Evolutionary conservation across 1,139 yeast species (phyloP).

Genomic region (Blastobotrys persicus): DNA sequence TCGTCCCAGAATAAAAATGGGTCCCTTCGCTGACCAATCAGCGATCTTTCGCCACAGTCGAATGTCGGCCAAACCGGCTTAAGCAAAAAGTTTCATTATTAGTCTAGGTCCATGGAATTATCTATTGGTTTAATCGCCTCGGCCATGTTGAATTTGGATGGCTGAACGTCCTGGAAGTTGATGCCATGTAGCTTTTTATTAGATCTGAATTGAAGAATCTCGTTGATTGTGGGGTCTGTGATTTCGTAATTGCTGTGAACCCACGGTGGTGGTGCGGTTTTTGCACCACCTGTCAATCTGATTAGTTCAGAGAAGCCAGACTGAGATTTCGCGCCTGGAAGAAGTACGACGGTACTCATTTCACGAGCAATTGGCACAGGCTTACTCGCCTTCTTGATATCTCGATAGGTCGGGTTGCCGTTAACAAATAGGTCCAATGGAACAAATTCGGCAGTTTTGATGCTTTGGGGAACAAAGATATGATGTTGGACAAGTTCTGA

Average conservation of each 20-base stretch:
- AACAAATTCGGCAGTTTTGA: slow-evolving; percentile 66
- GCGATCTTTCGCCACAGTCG: too few relatives aligned
- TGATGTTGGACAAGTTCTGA: slow-evolving; percentile 80
- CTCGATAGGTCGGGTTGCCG: slow-evolving; percentile 19
- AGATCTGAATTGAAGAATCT: slow-evolving; percentile 28
- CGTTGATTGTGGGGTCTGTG: slow-evolving; percentile 30
- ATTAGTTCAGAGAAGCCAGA: slow-evolving; percentile 58
- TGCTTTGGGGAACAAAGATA: slow-evolving; percentile 71
- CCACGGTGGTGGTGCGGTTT: slow-evolving; percentile 73
- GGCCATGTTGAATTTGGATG: slow-evolving; percentile 25
- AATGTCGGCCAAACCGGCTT: too few relatives aligned
- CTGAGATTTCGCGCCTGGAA: slow-evolving; percentile 43
- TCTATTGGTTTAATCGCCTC: slow-evolving; percentile 15
- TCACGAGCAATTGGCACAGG: slow-evolving; percentile 72
- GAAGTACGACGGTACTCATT: slow-evolving; percentile 65
- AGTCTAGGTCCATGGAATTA: slow-evolving; percentile 10
- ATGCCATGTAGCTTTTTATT: slow-evolving; percentile 29
- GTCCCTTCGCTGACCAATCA: too few relatives aligned
- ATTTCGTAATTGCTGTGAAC: slow-evolving; percentile 63
- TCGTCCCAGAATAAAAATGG: too few relatives aligned
- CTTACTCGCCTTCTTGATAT: slow-evolving; percentile 48
- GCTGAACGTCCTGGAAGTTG: slow-evolving; percentile 32
- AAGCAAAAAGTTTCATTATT: slow-evolving; percentile 6
- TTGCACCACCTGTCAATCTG: slow-evolving; percentile 76
- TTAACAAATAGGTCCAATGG: slow-evolving; percentile 65